Evolutionary conservation across 2,329 filamentous ascomycete genomes (phyloP), one percentile per base, ranked within the genome.

Genomic region (Cryphonectria naterciae): DNA sequence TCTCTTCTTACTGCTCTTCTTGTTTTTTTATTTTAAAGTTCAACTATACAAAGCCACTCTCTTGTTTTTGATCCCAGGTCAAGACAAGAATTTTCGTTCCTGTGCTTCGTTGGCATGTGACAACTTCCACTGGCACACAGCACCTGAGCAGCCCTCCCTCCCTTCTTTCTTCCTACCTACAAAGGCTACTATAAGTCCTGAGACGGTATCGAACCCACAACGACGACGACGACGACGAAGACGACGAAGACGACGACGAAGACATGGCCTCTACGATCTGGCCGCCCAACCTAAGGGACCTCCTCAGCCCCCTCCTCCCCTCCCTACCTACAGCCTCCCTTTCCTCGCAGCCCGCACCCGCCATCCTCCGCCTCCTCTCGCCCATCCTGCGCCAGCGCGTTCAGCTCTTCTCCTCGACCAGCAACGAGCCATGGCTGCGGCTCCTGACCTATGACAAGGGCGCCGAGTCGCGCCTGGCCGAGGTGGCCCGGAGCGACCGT

Each of bases 371-470:
- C 37, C 83, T 89, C 28, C 85, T 92, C 68, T 88, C 90, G 1
- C 90, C 90, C 37, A 91, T 92, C 70, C 84, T 92, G 46, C 86
- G 89, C 60, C 89, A 92, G 77, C 84, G 90, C 70, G 88, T 92
- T 56, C 87, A 90, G 74, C 83, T 93, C 68, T 84, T 95, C 70
- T 87, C 90, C 1, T 82, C 85, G 0, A 81, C 85, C 65, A 86
- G 83, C 77, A 81, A 81, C n/a, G 88, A 91, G 49, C 88, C 91
- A 67, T 95, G 93, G 92, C 86, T 95, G 22, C 85, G 88, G 0
- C 84, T 95, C 43, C 85, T 95, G 35, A 91, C 89, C 77, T 95
- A 93, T 83, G 88, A 92, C 76, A 76, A 84, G 10, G 80, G 85
- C 73, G 85, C 86, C 73, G 83, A 85, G 3, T 82, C 87, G 60